These are phyloP conservation scores for Hygrophorus russula DNA, from an alignment of 768 basidiomycete genomes.

Conservation along the genomic window DNA sequence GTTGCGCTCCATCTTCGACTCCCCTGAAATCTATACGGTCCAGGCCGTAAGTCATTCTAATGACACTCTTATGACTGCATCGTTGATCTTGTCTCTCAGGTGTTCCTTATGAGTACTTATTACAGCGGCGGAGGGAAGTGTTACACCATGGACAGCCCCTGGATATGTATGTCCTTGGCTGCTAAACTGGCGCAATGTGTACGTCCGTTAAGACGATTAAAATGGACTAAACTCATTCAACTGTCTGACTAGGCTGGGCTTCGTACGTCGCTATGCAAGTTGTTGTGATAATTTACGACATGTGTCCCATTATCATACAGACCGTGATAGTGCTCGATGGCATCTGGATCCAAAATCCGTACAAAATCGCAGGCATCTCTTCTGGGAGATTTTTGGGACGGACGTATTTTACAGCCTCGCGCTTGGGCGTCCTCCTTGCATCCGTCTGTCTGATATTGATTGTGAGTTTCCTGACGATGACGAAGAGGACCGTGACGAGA, in stretches of 20 bases:
- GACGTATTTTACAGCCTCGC: slow-evolving; percentile 65
- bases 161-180: slow-evolving; percentile 55
- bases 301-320: slow-evolving; percentile 19
- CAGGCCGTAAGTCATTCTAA: slow-evolving; percentile 33
- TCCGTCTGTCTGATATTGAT: slow-evolving; percentile 56
- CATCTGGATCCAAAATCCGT: slow-evolving; percentile 50
- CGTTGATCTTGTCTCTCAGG: no score
- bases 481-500: no score
- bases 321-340: slow-evolving; percentile 60
- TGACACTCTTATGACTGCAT: no score
- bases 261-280: slow-evolving; percentile 31
- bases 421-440: slow-evolving; percentile 61
- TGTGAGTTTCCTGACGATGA: slow-evolving; percentile 40
- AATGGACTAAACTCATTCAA: background rate
- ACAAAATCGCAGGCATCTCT: slow-evolving; percentile 52
- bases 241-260: slow-evolving; percentile 41
- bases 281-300: background rate
- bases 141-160: slow-evolving; percentile 66
- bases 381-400: slow-evolving; percentile 71
- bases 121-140: slow-evolving; percentile 57
- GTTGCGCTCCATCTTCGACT: slow-evolving; percentile 58
- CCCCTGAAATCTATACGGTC: slow-evolving; percentile 59
- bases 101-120: slow-evolving; percentile 46
- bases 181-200: slow-evolving; percentile 58
- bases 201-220: slow-evolving; percentile 14